A percentile compares a stretch with the other conserved stretches of the same genome.
phyloP scores from a whole-genome alignment of 495 filamentous ascomycete genomes.

The Neurospora pannonica region DNA sequence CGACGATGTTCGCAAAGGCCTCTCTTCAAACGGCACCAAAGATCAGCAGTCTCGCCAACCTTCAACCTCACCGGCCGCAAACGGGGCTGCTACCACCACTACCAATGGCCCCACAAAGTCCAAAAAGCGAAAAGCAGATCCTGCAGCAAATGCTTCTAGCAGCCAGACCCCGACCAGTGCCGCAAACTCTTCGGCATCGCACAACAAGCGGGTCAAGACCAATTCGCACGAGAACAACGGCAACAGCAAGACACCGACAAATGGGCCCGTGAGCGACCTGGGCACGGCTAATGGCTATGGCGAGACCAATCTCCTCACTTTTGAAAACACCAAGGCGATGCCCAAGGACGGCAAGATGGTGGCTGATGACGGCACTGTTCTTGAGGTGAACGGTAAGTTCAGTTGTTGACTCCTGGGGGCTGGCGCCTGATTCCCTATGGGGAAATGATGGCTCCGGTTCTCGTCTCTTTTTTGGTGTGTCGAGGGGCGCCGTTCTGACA shows the following conservation, averaged over 20 bases:
- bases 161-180: slow-evolving; percentile 39
- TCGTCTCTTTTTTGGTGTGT: slow-evolving; percentile 4
- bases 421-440: neutral
- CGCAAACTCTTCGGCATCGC: slow-evolving; percentile 17
- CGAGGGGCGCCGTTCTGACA: slow-evolving; percentile 15
- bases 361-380: slow-evolving; percentile 82
- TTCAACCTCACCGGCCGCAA: slow-evolving; percentile 17
- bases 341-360: slow-evolving; percentile 71
- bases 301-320: slow-evolving; percentile 77
- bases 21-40: slow-evolving; percentile 17
- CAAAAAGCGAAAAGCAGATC: slow-evolving; percentile 69
- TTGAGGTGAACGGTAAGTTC: slow-evolving; percentile 75
- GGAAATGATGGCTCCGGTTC: neutral
- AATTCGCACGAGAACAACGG: slow-evolving; percentile 28
- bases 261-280: slow-evolving; percentile 12
- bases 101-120: slow-evolving; percentile 29
- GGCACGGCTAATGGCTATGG: slow-evolving; percentile 24
- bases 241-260: slow-evolving; percentile 29
- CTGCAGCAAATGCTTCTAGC: slow-evolving; percentile 27
- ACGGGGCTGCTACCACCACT: slow-evolving; percentile 41
- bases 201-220: slow-evolving; percentile 30
- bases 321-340: slow-evolving; percentile 57
- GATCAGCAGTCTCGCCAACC: slow-evolving; percentile 11
- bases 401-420: neutral
- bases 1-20: slow-evolving; percentile 19